Base-by-base conservation (phyloP, 257 asterid genomes). In the Salvia splendens region DNA sequence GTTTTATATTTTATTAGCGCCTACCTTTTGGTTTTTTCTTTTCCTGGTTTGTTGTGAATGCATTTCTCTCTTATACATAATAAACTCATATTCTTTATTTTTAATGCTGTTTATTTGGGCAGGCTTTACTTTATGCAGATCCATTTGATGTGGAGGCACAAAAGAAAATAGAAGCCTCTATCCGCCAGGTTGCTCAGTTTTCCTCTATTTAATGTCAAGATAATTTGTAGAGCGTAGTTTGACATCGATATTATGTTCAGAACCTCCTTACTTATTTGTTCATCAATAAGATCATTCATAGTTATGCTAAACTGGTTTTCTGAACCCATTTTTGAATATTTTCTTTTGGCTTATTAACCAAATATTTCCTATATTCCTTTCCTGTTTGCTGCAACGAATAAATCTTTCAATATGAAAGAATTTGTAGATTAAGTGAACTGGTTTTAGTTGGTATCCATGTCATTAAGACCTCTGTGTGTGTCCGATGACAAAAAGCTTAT, bases 141-240 rank as follows among this genome's bases (percentile, higher is more conserved):
- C 99, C 99, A 65, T 91, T 94, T 80, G 99, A 94, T 73, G 95
- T 91, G 33, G 99, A 94, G 79, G 95, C 97, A 68, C 99, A 94
- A 68, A 94, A 65, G 89, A 94, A 91, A 80, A 94, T 94, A 70
- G 99, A 94, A 83, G 96, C 83, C 4, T 80, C 95, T 15, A 94
- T 94, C 73, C 97, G 91, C 61, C 96, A 94, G 97, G 97, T 84
- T 62, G 47, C 78, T 68, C 32, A 50, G 72, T 76, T 75, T 57
- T 65, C 56, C 5, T 57, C 46, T 41, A 33, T 48, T 38, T 62
- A 54, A 63, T 30, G 10, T 70, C 20, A 15, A 62, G 61, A 64
- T 61, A 49, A 65, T 60, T 51, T 65, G 15, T 41, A 59, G 62
- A 69, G 59, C 53, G 64, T 67, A 49, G 24, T 56, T 64, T 51